A percentile compares a stretch with the other conserved stretches of the same genome.
phyloP scores from a whole-genome alignment of 164 flowering plant species.

The Magnolia officinalis region DNA sequence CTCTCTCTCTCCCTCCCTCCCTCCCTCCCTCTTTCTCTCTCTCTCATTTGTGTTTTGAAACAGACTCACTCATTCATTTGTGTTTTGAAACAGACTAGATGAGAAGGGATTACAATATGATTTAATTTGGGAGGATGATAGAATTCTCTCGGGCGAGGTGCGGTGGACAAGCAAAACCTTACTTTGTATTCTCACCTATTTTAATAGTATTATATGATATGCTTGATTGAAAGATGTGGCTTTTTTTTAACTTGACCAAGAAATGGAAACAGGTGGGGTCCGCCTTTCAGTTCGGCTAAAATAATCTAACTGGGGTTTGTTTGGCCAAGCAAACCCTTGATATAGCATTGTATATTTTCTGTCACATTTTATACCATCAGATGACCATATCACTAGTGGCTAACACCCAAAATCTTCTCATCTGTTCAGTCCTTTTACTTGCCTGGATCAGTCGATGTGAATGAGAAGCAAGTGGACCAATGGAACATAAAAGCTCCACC shows the following conservation, averaged over 20 bases:
- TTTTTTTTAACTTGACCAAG: too few species aligned
- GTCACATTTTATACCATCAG: background rate
- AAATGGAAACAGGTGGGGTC: background rate
- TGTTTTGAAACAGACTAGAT: constrained; percentile 49
- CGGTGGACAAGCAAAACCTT: background rate
- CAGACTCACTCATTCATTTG: constrained; percentile 38
- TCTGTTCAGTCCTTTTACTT: constrained; percentile 72
- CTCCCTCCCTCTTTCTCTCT: background rate
- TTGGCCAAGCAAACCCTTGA: background rate
- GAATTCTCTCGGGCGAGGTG: constrained; percentile 63
- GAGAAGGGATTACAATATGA: constrained; percentile 36
- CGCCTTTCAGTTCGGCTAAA: background rate
- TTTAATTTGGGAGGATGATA: constrained; percentile 62
- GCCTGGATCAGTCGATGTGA: constrained; percentile 71
- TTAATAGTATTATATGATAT: too few species aligned
- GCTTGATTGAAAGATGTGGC: too few species aligned
- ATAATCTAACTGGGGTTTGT: background rate
- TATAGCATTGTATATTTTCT: background rate
- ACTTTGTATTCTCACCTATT: constrained; percentile 3
- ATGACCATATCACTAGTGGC: background rate
- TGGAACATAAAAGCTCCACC: constrained; percentile 66
- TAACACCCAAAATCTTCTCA: constrained; percentile 3
- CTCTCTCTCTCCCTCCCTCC: background rate
- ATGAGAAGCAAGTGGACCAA: constrained; percentile 64
- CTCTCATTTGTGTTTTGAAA: constrained; percentile 1